Percentiles rank a stretch among this genome's conserved stretches.
Evolutionary conservation across 495 filamentous ascomycete species (phyloP).

Genomic region (Penicillium psychrofluorescens): DNA sequence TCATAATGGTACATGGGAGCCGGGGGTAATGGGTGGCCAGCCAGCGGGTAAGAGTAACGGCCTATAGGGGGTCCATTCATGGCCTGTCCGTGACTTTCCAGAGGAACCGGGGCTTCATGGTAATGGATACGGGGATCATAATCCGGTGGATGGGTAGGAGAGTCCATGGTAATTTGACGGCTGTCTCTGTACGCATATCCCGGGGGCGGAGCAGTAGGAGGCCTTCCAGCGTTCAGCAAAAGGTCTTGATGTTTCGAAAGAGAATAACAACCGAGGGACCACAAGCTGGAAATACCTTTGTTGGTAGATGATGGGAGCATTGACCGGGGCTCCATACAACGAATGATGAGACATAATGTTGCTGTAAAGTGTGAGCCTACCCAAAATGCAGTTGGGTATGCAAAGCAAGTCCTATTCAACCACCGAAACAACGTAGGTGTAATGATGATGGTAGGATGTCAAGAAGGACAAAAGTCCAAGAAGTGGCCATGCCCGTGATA

Average conservation of each 20-base stretch:
- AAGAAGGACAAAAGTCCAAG: neutral
- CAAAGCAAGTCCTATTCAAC: no score
- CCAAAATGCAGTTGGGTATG: no score
- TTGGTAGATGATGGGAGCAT: slow-evolving; percentile 31
- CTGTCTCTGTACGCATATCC: slow-evolving; percentile 25
- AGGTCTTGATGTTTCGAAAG: slow-evolving; percentile 3
- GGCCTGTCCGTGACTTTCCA: slow-evolving; percentile 15
- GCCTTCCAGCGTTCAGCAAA: slow-evolving; percentile 27
- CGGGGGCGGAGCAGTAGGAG: slow-evolving; percentile 19
- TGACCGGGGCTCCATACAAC: slow-evolving; percentile 26
- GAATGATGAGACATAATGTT: slow-evolving; percentile 28
- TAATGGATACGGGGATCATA: slow-evolving; percentile 27
- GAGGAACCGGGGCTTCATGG: slow-evolving; percentile 19
- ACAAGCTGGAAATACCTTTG: slow-evolving; percentile 31
- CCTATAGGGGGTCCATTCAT: slow-evolving; percentile 15
- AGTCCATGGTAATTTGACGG: slow-evolving; percentile 1
- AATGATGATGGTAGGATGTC: neutral
- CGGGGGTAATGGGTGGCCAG: slow-evolving; percentile 23
- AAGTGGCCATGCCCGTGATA: no score
- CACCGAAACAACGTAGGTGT: no score
- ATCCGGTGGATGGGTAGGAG: slow-evolving; percentile 11
- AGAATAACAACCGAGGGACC: slow-evolving; percentile 9
- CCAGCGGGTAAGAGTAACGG: slow-evolving; percentile 32
- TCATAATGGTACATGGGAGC: slow-evolving; percentile 23
- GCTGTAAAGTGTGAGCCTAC: slow-evolving; percentile 23